Evolutionary conservation across 805 yeast genomes (phyloP), one percentile per base, ranked within the genome.

Genomic region (Yarrowia deformans): DNA sequence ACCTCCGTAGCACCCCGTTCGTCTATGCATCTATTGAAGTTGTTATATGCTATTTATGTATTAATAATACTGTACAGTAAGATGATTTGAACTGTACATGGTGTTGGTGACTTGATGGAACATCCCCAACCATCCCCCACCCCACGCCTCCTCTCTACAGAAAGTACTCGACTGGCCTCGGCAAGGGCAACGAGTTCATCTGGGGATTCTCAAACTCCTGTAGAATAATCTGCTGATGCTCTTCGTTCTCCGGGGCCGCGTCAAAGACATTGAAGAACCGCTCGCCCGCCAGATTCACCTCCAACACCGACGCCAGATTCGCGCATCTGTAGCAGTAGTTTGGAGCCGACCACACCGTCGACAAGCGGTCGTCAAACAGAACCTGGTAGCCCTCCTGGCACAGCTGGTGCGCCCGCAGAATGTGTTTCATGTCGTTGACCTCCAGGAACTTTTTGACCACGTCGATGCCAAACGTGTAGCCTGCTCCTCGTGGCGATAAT

Each of bases 331-430:
- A 95, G 77, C 99, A 95, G 77, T 95, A 95, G 76, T 95, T 95
- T 0, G 99, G 99, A 0, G 99, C 99, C 0, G 95, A 89, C 99
- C 99, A 95, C 8, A 95, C 98, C 0, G 99, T 95, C 45, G 96
- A 88, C 56, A 97, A 91, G 71, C 90, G 84, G 3, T 97, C 98
- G 69, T 87, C 87, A 85, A 97, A 95, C 75, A 93, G 88, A 67
- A 91, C 88, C 72, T 94, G 97, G 76, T 88, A 95, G 0, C 99
- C 99, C 75, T 94, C 97, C 75, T 95, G 95, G 77, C 99, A 96
- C 48, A 95, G 82, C 77, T 95, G 99, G 77, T 95, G 99, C 0
- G 99, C 99, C 54, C 99, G 81, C 55, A 93, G 84, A 68, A 95
- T 88, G 76, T 91, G 94, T 39, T 86, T 87, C 84, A 93, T 87